Percentiles rank a stretch among this genome's conserved stretches.
Conservation (phyloP, 768 basidiomycete species). For the Rossbeevera mucosa region DNA sequence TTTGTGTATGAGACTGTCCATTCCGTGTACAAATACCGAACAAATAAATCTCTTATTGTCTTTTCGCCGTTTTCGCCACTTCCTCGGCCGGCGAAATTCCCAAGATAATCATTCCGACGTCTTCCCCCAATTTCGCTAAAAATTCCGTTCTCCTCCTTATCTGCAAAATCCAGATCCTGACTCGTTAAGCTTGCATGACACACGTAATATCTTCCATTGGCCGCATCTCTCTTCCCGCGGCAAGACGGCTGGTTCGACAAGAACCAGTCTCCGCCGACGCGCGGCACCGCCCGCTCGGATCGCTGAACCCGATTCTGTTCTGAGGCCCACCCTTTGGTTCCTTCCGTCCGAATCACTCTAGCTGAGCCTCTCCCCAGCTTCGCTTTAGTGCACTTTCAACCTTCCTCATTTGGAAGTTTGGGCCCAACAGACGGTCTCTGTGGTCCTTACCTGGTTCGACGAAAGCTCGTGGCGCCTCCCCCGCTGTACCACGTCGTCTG, state of each 20-base stretch:
- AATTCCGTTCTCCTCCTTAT: constrained; percentile 32
- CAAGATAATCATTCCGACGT: constrained; percentile 20
- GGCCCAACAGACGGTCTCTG: constrained; percentile 20
- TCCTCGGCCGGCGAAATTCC: constrained; percentile 35
- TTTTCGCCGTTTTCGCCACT: constrained; percentile 29
- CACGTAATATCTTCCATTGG: constrained; percentile 30
- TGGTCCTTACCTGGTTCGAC: constrained; percentile 5
- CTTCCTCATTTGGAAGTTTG: constrained; percentile 22
- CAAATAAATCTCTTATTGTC: constrained; percentile 48
- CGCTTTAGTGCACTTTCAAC: constrained; percentile 19
- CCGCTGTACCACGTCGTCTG: not conserved
- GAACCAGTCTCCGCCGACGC: constrained; percentile 29
- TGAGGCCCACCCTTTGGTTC: constrained; percentile 8
- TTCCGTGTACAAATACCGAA: constrained; percentile 37
- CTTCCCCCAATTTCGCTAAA: constrained; percentile 25
- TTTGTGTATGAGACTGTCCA: constrained; percentile 34
- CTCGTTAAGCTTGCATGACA: constrained; percentile 24
- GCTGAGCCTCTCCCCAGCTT: not conserved
- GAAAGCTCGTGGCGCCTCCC: not conserved
- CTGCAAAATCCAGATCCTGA: constrained; percentile 29
- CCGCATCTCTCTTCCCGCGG: constrained; percentile 29
- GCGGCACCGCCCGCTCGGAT: constrained; percentile 20
- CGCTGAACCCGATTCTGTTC: constrained; percentile 8
- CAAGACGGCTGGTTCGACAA: constrained; percentile 10
- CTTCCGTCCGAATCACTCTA: constrained; percentile 9